Evolutionary conservation across 169 alveolate genomes (phyloP), one percentile per base, ranked within the genome.

Genomic region (Cryptosporidium sp.): DNA sequence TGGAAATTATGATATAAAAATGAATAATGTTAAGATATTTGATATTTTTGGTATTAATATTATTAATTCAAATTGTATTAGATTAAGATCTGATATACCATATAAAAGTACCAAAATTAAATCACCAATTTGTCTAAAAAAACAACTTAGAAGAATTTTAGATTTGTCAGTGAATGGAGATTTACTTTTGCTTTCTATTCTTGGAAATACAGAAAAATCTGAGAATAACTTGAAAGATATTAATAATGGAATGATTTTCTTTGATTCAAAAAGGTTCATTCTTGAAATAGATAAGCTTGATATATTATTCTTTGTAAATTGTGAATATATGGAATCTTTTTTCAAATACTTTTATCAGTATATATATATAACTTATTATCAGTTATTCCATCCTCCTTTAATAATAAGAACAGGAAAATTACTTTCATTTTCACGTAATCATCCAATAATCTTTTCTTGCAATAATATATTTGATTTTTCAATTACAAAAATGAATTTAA

Each of bases 111-210:
- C 29, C 10, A 62, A 62, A 33, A 65, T 65, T 44, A 45, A 80
- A n/a, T 62, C 75, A 3, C 89, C 89, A 31, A 44, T 65, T 29
- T 80, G 89, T 37, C 62, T 80, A 3, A 65, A 62, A 48, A 60
- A 65, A 4, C 89, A 80, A 44, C 75, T 80, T 5, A 9, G 89
- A 31, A 60, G 89, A 9, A 35, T 80, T 23, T n/a, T 80, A 16
- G 75, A 80, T 65, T 80, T 80, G 33, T 80, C 89, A 16, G 51
- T 42, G 10, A 80, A 80, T 42, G 89, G 89, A 12, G 89, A 80
- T 21, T 45, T 80, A 48, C 37, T 80, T 16, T 48, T 80, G 5
- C 67, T 65, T 14, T 35, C 75, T 12, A 80, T 80, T 31, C 44
- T 80, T 61, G 89, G 89, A 18, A 56, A 80, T 42, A 67, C 4